phyloP scores from a whole-genome alignment of 192 early-diverging fungal genomes.

The Allomyces javanicus region DNA sequence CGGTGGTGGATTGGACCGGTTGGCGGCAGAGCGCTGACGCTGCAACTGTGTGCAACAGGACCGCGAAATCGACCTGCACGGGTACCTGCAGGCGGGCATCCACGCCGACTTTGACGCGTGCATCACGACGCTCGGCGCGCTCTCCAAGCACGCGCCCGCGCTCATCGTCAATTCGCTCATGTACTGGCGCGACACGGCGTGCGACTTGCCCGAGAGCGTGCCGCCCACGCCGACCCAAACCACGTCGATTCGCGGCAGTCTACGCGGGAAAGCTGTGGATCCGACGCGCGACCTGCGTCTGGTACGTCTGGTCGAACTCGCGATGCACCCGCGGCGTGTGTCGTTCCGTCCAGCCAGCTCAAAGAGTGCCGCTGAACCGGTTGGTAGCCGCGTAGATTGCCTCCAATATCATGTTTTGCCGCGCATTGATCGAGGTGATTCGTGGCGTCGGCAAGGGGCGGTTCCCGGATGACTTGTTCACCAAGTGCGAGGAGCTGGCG shows the following conservation, averaged over 20 bases:
- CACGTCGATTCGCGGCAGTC: neutral
- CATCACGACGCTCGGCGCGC: neutral
- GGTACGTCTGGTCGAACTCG: neutral
- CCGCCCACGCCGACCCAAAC: neutral
- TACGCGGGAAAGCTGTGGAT: neutral
- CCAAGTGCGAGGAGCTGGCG: constrained; percentile 77
- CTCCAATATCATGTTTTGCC: constrained; percentile 70
- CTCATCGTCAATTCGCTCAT: neutral
- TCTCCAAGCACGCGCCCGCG: neutral
- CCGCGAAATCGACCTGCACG: neutral
- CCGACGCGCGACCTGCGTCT: neutral
- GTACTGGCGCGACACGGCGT: neutral
- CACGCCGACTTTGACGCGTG: neutral
- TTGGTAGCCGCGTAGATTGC: constrained; percentile 19
- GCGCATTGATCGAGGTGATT: constrained; percentile 70
- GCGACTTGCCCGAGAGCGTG: neutral
- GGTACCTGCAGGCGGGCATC: neutral
- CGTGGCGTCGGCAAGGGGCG: constrained; percentile 44
- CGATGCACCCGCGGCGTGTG: too few species aligned
- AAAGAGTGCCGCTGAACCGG: too few species aligned
- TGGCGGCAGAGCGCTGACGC: too few species aligned
- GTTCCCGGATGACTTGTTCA: constrained; percentile 61
- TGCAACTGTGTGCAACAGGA: neutral
- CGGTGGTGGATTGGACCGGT: too few species aligned
- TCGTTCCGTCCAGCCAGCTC: too few species aligned